Evolutionary conservation across 2,329 filamentous ascomycete species (phyloP).

Genomic region (Lasiodiplodia sp.): DNA sequence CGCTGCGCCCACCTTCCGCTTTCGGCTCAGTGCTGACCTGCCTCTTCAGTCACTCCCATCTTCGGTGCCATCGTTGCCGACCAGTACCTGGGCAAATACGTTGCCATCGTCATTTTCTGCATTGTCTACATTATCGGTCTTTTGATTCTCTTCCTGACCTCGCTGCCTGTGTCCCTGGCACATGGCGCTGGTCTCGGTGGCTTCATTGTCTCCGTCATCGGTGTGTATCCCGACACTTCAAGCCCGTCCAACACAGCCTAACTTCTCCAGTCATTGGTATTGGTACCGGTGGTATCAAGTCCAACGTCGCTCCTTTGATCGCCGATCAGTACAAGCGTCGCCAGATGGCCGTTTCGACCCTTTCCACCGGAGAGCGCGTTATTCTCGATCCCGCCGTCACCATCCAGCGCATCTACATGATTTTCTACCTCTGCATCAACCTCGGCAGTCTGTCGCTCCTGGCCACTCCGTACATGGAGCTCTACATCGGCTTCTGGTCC

Average conservation of each 20-base stretch:
- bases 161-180: slow-evolving; percentile 66
- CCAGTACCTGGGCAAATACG: slow-evolving; percentile 69
- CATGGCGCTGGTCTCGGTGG: slow-evolving; percentile 38
- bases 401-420: slow-evolving; percentile 58
- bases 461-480: slow-evolving; percentile 75
- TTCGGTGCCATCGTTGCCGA: slow-evolving; percentile 61
- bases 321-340: slow-evolving; percentile 49
- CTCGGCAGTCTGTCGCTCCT: slow-evolving; percentile 72
- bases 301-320: slow-evolving; percentile 63
- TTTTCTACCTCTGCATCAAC: slow-evolving; percentile 79
- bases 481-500: slow-evolving; percentile 73
- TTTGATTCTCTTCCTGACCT: slow-evolving; percentile 66
- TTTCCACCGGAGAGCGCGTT: slow-evolving; percentile 52
- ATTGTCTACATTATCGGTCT: slow-evolving; percentile 67
- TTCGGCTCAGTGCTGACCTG: not conserved
- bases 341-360: slow-evolving; percentile 50
- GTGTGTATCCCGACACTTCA: not conserved
- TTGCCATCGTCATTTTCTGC: slow-evolving; percentile 68
- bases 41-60: slow-evolving; percentile 39
- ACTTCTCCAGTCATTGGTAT: slow-evolving; percentile 61
- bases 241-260: no score
- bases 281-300: slow-evolving; percentile 77
- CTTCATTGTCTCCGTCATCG: slow-evolving; percentile 26
- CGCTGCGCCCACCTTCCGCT: slow-evolving; percentile 48
- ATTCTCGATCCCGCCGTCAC: slow-evolving; percentile 57